phyloP scores from a whole-genome alignment of 1,284 basidiomycete genomes.

The Puccinia horiana region DNA sequence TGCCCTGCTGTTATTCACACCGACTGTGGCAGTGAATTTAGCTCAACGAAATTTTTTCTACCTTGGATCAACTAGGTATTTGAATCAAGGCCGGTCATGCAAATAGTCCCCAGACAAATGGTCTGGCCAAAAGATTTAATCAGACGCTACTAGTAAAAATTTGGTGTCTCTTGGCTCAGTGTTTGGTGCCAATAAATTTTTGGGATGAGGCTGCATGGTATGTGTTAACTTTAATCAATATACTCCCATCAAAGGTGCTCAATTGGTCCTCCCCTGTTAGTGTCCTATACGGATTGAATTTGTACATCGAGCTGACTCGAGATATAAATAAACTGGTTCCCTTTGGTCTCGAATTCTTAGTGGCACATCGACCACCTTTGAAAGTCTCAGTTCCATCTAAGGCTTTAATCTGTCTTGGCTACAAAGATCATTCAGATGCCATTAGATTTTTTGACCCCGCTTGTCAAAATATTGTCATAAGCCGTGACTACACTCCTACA shows the following conservation, averaged over 20 bases:
- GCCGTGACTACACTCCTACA: not conserved
- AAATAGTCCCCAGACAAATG: no score
- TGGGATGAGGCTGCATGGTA: no score
- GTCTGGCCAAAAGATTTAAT: not conserved
- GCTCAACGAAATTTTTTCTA: no score
- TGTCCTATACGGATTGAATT: not conserved
- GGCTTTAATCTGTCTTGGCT: not conserved
- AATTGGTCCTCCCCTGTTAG: not conserved
- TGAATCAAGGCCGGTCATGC: no score
- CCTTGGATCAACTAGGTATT: no score
- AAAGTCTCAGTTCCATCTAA: not conserved
- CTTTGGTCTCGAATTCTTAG: not conserved
- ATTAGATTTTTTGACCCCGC: slow-evolving; percentile 1
- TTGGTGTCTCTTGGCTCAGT: no score
- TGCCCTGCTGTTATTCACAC: no score
- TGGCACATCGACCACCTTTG: not conserved
- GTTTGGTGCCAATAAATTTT: no score
- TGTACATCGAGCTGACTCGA: not conserved
- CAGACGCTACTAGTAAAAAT: no score
- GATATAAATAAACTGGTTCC: slow-evolving; percentile 2
- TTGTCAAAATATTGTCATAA: not conserved
- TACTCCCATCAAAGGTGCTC: not conserved
- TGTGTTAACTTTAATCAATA: not conserved
- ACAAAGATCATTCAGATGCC: slow-evolving; percentile 12
- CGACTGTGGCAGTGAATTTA: no score